phyloP scores from a whole-genome alignment of 176 grass and related monocot species.

The Tuctoria greenei region DNA sequence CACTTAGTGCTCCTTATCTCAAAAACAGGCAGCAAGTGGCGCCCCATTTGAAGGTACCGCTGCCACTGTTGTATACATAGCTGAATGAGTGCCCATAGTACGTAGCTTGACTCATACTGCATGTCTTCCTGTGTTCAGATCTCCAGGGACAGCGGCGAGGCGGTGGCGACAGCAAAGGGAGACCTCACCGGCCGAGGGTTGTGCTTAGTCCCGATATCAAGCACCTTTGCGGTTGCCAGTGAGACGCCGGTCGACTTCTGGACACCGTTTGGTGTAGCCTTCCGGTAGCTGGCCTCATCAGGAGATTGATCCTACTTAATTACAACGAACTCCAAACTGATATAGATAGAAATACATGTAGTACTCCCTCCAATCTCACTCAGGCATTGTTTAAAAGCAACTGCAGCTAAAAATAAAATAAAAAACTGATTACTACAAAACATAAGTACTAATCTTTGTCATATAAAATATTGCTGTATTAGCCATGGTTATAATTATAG shows the following conservation, averaged over 20 bases:
- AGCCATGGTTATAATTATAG: background rate
- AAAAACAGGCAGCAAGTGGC: conserved; percentile 70
- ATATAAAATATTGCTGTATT: background rate
- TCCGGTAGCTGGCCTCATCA: conserved; percentile 49
- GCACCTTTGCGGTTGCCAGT: conserved; percentile 72
- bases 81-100: background rate
- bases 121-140: background rate
- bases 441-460: background rate
- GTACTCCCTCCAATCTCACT: background rate
- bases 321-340: background rate
- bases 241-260: conserved; percentile 77
- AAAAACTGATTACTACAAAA: background rate
- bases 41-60: conserved; percentile 57
- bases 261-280: conserved; percentile 63
- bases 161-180: conserved; percentile 29
- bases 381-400: background rate
- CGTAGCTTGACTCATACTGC: background rate
- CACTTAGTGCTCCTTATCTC: conserved; percentile 76
- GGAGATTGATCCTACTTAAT: background rate
- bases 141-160: conserved; percentile 32
- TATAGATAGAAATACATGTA: background rate
- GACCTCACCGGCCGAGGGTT: conserved; percentile 67
- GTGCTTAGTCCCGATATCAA: conserved; percentile 81
- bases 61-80: background rate
- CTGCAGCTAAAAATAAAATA: background rate